These are phyloP conservation scores for Coemansia sp. DNA, from an alignment of 192 early-diverging fungal genomes.

Conservation along the genomic window DNA sequence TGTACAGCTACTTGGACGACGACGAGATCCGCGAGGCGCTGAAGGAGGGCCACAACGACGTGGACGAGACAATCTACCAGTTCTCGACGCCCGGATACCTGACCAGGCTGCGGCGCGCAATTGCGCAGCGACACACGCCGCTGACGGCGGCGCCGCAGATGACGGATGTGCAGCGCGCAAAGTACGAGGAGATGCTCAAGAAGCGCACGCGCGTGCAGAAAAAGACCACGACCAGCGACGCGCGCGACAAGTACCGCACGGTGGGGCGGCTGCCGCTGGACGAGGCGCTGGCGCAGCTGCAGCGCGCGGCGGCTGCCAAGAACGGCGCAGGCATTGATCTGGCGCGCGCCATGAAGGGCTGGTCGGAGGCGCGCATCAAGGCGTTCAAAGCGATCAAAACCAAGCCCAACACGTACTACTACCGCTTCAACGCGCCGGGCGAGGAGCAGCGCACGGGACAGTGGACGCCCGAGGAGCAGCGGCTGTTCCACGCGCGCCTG, in stretches of 20 bases:
- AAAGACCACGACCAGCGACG: constrained; percentile 74
- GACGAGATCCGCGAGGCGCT: constrained; percentile 86
- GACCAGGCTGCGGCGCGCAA: constrained; percentile 60
- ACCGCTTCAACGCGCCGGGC: constrained; percentile 95
- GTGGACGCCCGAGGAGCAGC: constrained; percentile 85
- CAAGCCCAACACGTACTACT: constrained; percentile 97
- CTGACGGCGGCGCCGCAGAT: constrained; percentile 54
- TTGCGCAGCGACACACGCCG: constrained; percentile 63
- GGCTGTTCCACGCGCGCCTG: constrained; percentile 78
- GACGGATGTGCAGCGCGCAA: constrained; percentile 79
- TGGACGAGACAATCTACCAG: constrained; percentile 86
- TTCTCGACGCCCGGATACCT: constrained; percentile 75
- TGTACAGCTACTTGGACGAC: constrained; percentile 71
- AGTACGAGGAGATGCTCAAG: constrained; percentile 80
- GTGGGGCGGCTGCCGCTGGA: constrained; percentile 75
- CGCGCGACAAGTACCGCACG: constrained; percentile 69
- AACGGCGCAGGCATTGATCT: constrained; percentile 69
- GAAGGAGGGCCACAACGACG: constrained; percentile 74
- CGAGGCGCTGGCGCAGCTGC: constrained; percentile 84
- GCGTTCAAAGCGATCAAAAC: constrained; percentile 91
- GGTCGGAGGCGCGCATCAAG: constrained; percentile 89
- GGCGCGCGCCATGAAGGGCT: constrained; percentile 89
- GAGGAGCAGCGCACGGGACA: constrained; percentile 89
- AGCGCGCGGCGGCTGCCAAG: constrained; percentile 49
- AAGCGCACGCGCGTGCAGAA: constrained; percentile 75